Base-by-base conservation (phyloP, 1,139 yeast genomes). In the Suhomyces choctaworum region DNA sequence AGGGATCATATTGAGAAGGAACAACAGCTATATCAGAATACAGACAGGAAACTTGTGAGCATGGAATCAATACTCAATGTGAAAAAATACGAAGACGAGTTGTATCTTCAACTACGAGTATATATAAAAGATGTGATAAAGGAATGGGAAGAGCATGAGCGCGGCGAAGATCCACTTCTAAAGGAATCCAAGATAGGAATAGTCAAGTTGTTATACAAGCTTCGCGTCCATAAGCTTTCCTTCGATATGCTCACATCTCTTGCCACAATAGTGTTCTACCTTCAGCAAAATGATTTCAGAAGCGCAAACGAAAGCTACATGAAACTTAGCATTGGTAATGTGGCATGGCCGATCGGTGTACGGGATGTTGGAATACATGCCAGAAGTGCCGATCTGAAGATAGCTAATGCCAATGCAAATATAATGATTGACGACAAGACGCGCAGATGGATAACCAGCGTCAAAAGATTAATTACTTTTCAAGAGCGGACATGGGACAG, bases 291-390 rank as follows among this genome's bases (percentile, higher is more conserved):
- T 12, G 70, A 82, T 23, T 80, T 58, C 48, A 60, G 64, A 25
- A 65, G 65, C 34, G 90, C 95, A 4, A 76, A 77, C 42, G 87
- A 84, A 48, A 70, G 81, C 24, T 88, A 88, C 54, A 66, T 86
- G 70, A 76, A 82, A 45, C 63, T 88, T 44, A 82, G 94, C 51
- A 81, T 88, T 22, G 96, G 96, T 1, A 86, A 86, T 47, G 88
- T 85, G 2, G 92, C 95, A 2, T 88, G 96, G 95, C 96, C 96
- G 2, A 84, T 88, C 44, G 96, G 96, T 23, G 86, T 88, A 8
- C 68, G 80, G 9, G 77, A 78, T 36, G 85, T 87, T 10, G 90
- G 94, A 29, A 86, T 88, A 40, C 96, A 88, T 55, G 83, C 80
- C 25, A 64, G 94, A 41, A 75, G 80, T 45, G 78, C 84, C 13